A percentile compares a stretch with the other conserved stretches of the same genome.
Evolutionary conservation across 352 stramenopile genomes (phyloP).

Genomic region (Achlya hypogyna): DNA sequence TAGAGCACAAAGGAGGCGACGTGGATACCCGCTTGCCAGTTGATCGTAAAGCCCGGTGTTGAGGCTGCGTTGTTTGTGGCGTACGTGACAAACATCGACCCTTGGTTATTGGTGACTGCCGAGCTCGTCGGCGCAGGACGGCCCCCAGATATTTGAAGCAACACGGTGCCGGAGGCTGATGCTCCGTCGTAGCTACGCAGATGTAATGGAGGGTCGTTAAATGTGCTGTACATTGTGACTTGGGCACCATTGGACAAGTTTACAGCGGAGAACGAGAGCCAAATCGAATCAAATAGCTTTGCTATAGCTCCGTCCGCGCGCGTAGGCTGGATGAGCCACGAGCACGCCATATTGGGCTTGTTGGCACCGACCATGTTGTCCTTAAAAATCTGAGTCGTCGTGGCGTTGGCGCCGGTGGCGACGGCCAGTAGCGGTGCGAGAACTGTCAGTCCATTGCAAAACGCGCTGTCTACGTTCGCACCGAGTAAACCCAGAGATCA

Average conservation of each 20-base stretch:
- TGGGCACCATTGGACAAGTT: background rate
- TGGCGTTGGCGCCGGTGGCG: background rate
- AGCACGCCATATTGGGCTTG: constrained; percentile 3
- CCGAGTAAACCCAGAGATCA: background rate
- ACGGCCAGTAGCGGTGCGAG: background rate
- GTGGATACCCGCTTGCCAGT: constrained; percentile 6
- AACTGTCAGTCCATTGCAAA: background rate
- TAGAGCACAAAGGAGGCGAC: background rate
- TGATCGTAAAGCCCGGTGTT: background rate
- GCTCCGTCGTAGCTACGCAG: constrained; percentile 10
- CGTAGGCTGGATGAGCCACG: constrained; percentile 1
- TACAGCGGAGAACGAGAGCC: background rate
- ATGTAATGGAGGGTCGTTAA: background rate
- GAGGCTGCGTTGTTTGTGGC: background rate
- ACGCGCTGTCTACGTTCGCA: background rate
- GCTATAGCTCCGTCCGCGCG: background rate
- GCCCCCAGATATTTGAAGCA: background rate
- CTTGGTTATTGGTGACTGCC: background rate
- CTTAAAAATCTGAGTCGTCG: background rate
- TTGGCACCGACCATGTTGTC: constrained; percentile 4
- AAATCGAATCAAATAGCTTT: constrained; percentile 11
- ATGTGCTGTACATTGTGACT: constrained; percentile 5
- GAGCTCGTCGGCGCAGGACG: background rate
- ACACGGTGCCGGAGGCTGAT: background rate
- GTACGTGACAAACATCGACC: constrained; percentile 1